A percentile compares a stretch with the other conserved stretches of the same genome.
Evolutionary conservation across 2,329 filamentous ascomycete species (phyloP).

Genomic region (Aspergillus amoenus): DNA sequence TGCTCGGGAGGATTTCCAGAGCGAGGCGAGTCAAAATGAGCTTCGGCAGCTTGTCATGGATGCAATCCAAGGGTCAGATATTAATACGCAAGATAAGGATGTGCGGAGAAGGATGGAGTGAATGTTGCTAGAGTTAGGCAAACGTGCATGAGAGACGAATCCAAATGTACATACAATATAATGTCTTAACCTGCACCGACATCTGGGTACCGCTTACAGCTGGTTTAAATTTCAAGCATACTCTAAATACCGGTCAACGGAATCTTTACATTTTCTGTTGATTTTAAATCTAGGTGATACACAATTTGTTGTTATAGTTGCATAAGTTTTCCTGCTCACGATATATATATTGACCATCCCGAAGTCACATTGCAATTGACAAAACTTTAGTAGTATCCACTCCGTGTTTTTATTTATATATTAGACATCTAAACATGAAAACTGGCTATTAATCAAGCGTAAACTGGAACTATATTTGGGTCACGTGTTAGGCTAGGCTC

Average conservation of each 20-base stretch:
- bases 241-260: no score
- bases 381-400: not conserved
- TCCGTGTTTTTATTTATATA: not conserved
- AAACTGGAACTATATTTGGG: not conserved
- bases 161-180: not conserved
- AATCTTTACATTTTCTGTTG: no score
- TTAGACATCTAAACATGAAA: not conserved
- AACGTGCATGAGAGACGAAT: slow-evolving; percentile 4
- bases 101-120: slow-evolving; percentile 63
- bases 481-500: not conserved
- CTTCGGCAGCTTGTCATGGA: slow-evolving; percentile 78
- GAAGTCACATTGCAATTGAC: no score
- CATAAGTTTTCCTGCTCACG: no score
- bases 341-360: no score
- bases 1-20: slow-evolving; percentile 77
- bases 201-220: not conserved
- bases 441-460: no score
- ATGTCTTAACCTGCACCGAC: not conserved
- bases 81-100: slow-evolving; percentile 61
- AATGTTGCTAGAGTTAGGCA: slow-evolving; percentile 15
- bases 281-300: no score
- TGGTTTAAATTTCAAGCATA: no score
- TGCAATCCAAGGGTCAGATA: slow-evolving; percentile 67
- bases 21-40: slow-evolving; percentile 74
- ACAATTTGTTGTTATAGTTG: no score